Base-by-base conservation (phyloP, 83 land plant genomes). In the Picea mariana region DNA sequence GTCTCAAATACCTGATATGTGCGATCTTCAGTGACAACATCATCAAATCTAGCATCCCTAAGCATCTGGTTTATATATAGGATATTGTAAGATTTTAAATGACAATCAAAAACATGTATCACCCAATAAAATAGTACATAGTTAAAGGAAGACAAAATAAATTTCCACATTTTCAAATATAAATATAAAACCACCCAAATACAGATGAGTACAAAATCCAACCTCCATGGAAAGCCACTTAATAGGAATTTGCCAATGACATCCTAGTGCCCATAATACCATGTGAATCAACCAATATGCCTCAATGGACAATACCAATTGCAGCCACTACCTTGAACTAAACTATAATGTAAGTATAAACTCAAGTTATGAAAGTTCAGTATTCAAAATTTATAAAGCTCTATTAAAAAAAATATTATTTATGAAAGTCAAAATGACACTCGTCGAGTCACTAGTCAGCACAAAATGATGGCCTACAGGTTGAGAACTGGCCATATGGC, bases 1-100 rank as follows among this genome's bases (percentile, higher is more conserved):
- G 38, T 34, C 20, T 13, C 11, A 13, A 73, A 44, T 84, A 96
- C 99, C 98, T 93, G 98, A 69, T 90, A 62, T n/a, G 99, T 98
- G 17, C 98, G 91, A 82, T 98, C 99, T 86, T 98, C 99, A 3
- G 96, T 98, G 44, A 88, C 78, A n/a, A 98, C 97, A 15, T 93
- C 89, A 67, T 59, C 64, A 73, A 98, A 98, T 26, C 99, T 99
- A 82, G 96, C 97, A 82, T 93, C 92, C 69, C 61, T 76, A 26
- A 98, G 90, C 97, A 98, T 93, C 99, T 98, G 91, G 31, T 78
- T 78, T 5, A 26, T 58, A 44, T 9, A 44, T 69, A 69, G 44
- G 47, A 38, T 34, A 31, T 6, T 31, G 73, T 68, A 68, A 17
- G 73, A 68, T 5, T 13, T 5, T 34, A 15, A 68, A 68, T 15